A percentile compares a stretch with the other conserved stretches of the same genome.
Conservation (phyloP, 257 asterid genomes). For the Phtheirospermum japonicum region DNA sequence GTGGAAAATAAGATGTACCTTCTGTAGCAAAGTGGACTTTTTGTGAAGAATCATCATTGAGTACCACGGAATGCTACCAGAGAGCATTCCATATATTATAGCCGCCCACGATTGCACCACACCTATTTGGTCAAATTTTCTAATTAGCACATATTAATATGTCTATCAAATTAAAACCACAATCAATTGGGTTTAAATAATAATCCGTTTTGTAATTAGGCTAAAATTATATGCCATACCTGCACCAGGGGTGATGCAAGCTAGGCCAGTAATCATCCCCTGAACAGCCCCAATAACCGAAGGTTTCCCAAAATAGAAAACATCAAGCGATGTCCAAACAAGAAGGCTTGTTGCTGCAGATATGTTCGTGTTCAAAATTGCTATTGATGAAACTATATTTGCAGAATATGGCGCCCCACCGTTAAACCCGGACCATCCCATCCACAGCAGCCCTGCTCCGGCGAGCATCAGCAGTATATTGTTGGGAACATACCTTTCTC, state of each 20-base stretch:
- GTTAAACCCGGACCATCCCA: slow-evolving; percentile 99
- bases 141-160: no score
- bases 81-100: slow-evolving; percentile 65
- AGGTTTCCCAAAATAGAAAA: slow-evolving; percentile 77
- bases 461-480: slow-evolving; percentile 78
- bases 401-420: slow-evolving; percentile 95
- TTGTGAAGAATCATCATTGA: slow-evolving; percentile 93
- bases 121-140: slow-evolving; percentile 41
- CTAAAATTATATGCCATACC: slow-evolving; percentile 38
- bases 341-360: slow-evolving; percentile 91
- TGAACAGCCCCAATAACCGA: slow-evolving; percentile 90
- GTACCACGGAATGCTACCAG: slow-evolving; percentile 87
- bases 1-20: slow-evolving; percentile 33
- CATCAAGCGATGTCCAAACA: slow-evolving; percentile 86
- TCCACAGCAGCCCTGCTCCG: slow-evolving; percentile 90
- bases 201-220: no score
- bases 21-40: slow-evolving; percentile 72
- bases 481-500: slow-evolving; percentile 89
- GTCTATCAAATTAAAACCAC: no score
- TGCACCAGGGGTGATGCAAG: slow-evolving; percentile 93
- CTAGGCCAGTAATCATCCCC: slow-evolving; percentile 94
- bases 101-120: slow-evolving; percentile 98
- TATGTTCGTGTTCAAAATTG: slow-evolving; percentile 70
- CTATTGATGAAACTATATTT: slow-evolving; percentile 63
- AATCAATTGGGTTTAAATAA: no score